Evolutionary conservation across 768 basidiomycete species (phyloP).

Genomic region (Rhodocollybia butyracea): DNA sequence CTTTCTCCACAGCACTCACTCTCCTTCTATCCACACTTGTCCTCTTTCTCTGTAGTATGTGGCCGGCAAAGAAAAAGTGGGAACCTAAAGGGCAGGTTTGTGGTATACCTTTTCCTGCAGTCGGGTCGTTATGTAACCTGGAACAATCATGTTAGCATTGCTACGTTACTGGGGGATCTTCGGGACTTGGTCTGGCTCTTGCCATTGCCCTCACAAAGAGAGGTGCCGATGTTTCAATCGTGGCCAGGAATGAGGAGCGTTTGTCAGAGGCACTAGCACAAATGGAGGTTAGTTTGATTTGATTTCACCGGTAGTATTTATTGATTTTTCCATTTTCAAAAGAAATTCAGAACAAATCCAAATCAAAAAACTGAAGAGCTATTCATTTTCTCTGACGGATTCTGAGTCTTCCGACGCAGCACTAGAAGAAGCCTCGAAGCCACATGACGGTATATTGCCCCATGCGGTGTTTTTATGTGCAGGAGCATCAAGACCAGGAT

Average conservation of each 20-base stretch:
- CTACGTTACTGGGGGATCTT: constrained; percentile 84
- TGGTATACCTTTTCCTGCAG: too few species aligned
- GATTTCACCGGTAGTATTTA: too few species aligned
- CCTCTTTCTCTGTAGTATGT: too few species aligned
- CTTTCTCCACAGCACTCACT: too few species aligned
- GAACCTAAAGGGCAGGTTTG: too few species aligned
- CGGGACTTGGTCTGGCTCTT: constrained; percentile 76
- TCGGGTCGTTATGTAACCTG: too few species aligned
- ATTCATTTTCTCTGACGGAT: constrained; percentile 49
- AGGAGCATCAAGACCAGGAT: constrained; percentile 51
- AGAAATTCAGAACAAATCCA: too few species aligned
- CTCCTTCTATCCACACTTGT: too few species aligned
- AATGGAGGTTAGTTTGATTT: constrained; percentile 53
- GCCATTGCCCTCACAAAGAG: constrained; percentile 61
- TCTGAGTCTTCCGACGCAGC: constrained; percentile 41
- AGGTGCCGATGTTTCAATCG: constrained; percentile 84
- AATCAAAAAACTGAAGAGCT: too few species aligned
- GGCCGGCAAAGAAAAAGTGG: too few species aligned
- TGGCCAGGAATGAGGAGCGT: constrained; percentile 68
- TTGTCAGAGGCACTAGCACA: constrained; percentile 56
- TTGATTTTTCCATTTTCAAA: too few species aligned
- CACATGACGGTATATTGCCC: constrained; percentile 42
- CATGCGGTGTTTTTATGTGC: constrained; percentile 64
- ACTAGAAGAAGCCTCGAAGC: constrained; percentile 39
- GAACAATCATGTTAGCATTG: too few species aligned